Evolutionary conservation across 306 rosid genomes (phyloP), one percentile per base, ranked within the genome.

Genomic region (Geum urbanum): DNA sequence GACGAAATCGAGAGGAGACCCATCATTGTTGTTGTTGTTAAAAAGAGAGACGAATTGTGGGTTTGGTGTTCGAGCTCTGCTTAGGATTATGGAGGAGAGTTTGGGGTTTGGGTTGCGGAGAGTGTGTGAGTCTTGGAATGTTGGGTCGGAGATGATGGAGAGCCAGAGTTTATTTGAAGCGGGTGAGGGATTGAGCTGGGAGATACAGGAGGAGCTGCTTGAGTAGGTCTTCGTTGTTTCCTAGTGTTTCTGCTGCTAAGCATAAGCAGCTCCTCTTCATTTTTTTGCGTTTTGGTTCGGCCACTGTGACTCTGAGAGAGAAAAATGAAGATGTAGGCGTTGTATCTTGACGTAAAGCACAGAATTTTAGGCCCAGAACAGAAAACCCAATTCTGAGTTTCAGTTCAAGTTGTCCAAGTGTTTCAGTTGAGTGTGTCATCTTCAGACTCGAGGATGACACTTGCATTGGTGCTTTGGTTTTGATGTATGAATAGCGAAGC

Each of bases 101-200:
- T 27, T 24, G 13, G 18, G n/a, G 41, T 10, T 57, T 4, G 63
- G 9, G 41, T 27, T 27, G 5, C 1, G 41, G 37, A 24, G 41
- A n/a, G 41, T 57, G 41, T 57, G 63, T 40, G 18, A 5, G 41
- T 24, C 18, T 5, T 15, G n/a, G 60, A 74, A 74, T 8, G 32
- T 12, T 27, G 69, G 73, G 27, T 20, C 13, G 55, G 80, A 79
- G 41, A 79, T 71, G n/a, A 74, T 45, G 12, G 83, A 70, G 54
- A 64, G 70, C 79, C 83, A 79, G 2, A 62, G 67, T 37, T 71
- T 80, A 59, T 66, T 72, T 72, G 71, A 22, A 55, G 39, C 60
- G 60, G 60, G 4, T 8, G 14, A 55, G 60, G 1, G 60, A 5
- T 55, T 22, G 27, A 24, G 60, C 7, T 19, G 37, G 60, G 4